Evolutionary conservation across 495 filamentous ascomycete genomes (phyloP), one percentile per base, ranked within the genome.

Genomic region (Rusavskia elegans): DNA sequence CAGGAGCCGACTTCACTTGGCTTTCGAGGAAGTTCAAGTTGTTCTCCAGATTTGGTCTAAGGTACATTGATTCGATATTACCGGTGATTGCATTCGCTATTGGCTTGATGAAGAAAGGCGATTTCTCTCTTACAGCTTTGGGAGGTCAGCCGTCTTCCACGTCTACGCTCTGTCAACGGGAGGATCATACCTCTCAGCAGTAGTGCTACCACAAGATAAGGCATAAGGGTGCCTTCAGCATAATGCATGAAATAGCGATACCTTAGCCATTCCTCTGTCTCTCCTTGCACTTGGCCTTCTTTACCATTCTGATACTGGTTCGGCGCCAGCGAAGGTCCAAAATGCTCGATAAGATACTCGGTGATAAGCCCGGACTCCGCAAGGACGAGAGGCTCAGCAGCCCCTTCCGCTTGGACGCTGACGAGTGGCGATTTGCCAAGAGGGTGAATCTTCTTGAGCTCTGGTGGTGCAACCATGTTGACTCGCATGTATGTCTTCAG

Each of bases 91-190:
- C 62, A 16, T 66, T 61, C 8, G 85, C 83, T 53, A 96, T 75
- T 17, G 85, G 87, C 40, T 81, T 83, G 62, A 96, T 68, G 71
- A 95, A 88, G 75, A 95, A 94, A 2, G 88, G 88, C 6, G 80
- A 75, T 5, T 78, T 66, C 13, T 75, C 73, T 54, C 77, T 79
- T 48, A 96, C 69, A 13, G 59, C 80, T 82, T 48, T 19, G 50
- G 19, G 36, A 29, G 32, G 36, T 40, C 38, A 39, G 35, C 16
- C 11, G 48, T 13, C 32, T 17, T 35, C 17, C 39, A 3, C 32
- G n/a, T 6, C 32, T 35, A 11, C n/a, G n/a, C 35, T 7, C 39
- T 25, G 14, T 21, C 30, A 9, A 38, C 30, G 7, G 20, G 39
- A 5, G 39, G 3, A 42, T 8, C 39, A 21, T 69, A 82, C 79